A percentile compares a stretch with the other conserved stretches of the same genome.
Evolutionary conservation across 2,329 filamentous ascomycete species (phyloP).

Genomic region (Paracorniculantispora psalliotae): DNA sequence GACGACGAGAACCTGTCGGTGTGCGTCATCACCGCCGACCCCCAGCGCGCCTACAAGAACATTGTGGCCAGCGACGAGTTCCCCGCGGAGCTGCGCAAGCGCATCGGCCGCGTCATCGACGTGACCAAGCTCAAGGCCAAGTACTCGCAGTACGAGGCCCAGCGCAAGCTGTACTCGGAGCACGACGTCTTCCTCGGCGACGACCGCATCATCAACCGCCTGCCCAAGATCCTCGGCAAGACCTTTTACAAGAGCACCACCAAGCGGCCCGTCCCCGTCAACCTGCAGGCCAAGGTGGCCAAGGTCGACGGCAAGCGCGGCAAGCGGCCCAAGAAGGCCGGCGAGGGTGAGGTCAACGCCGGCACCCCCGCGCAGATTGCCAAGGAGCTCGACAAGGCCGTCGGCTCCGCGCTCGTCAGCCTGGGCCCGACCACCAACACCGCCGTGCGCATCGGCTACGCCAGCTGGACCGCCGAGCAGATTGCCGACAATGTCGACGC

Average conservation of each 20-base stretch:
- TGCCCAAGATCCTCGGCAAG: conserved; percentile 80
- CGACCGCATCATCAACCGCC: conserved; percentile 69
- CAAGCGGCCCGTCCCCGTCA: conserved; percentile 84
- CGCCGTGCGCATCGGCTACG: conserved; percentile 72
- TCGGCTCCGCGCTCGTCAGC: conserved; percentile 74
- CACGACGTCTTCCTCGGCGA: conserved; percentile 94
- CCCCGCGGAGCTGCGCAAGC: conserved; percentile 59
- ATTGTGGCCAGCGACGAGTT: conserved; percentile 70
- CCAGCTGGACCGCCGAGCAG: conserved; percentile 68
- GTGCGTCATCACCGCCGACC: conserved; percentile 79
- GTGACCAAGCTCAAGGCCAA: conserved; percentile 74
- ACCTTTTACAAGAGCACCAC: conserved; percentile 79
- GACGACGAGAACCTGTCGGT: conserved; percentile 59
- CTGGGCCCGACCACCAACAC: conserved; percentile 75
- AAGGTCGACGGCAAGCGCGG: conserved; percentile 56
- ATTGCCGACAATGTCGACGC: conserved; percentile 75
- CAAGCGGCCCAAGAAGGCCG: conserved; percentile 50
- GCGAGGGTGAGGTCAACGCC: conserved; percentile 36
- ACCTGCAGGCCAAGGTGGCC: conserved; percentile 57
- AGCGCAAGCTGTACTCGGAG: conserved; percentile 75
- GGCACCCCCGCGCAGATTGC: conserved; percentile 63
- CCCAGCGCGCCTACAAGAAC: conserved; percentile 86
- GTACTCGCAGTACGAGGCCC: conserved; percentile 83
- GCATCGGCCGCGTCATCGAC: conserved; percentile 74
- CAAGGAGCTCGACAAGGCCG: conserved; percentile 72